phyloP scores from a whole-genome alignment of 441 rosid genomes.

The Daphne laureola region DNA sequence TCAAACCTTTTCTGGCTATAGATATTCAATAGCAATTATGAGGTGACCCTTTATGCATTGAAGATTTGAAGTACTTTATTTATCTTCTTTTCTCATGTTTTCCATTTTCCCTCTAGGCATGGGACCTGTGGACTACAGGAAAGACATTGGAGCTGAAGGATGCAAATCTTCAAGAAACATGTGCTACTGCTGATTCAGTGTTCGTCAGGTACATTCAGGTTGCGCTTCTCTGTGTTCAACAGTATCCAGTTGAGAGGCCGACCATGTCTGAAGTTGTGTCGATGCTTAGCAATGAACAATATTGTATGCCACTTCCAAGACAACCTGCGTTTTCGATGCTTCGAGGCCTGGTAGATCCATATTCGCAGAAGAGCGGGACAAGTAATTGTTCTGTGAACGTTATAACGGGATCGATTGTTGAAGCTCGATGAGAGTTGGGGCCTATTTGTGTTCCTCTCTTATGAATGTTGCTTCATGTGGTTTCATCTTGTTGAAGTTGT shows the following conservation, averaged over 20 bases:
- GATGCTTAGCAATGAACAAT: slow-evolving; percentile 11
- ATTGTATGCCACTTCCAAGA: slow-evolving; percentile 3
- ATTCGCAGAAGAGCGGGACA: neutral
- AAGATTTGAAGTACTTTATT: neutral
- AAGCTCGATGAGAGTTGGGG: slow-evolving; percentile 4
- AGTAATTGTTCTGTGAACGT: neutral
- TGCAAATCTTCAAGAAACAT: slow-evolving; percentile 7
- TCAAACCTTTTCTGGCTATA: slow-evolving; percentile 1
- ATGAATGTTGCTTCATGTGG: too few relatives aligned
- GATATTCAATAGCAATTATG: too few relatives aligned
- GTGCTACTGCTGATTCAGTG: slow-evolving; percentile 3
- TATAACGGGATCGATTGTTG: slow-evolving; percentile 3
- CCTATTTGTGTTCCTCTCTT: neutral
- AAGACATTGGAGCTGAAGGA: slow-evolving; percentile 11
- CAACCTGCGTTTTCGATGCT: slow-evolving; percentile 13
- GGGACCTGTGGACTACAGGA: slow-evolving; percentile 14
- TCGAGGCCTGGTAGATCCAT: neutral
- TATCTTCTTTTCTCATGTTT: neutral
- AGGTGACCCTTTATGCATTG: too few relatives aligned
- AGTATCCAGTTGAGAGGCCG: slow-evolving; percentile 9
- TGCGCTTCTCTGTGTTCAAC: slow-evolving; percentile 13
- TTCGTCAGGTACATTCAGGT: slow-evolving; percentile 11
- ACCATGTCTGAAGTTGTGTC: slow-evolving; percentile 12
- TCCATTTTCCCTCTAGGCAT: slow-evolving; percentile 7
- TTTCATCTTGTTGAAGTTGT: too few relatives aligned